Conservation (phyloP, 2,329 filamentous ascomycete genomes). For the Cladophialophora bantiana region DNA sequence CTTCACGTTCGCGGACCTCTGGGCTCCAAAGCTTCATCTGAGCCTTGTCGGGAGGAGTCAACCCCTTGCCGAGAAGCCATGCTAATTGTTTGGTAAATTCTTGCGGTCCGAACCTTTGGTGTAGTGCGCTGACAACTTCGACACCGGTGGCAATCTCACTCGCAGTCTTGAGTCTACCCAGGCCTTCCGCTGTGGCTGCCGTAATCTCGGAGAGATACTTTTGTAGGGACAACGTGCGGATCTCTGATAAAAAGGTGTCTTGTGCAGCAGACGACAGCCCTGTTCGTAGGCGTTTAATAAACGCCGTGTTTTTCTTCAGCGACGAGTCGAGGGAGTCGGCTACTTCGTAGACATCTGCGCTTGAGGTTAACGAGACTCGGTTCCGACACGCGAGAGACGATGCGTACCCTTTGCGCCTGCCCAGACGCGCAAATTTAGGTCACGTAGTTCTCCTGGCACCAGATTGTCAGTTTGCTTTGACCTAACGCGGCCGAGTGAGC, state of each 20-base stretch:
- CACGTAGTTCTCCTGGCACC: conserved; percentile 81
- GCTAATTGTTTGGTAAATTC: conserved; percentile 92
- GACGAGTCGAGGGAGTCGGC: conserved; percentile 87
- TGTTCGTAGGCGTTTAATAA: conserved; percentile 94
- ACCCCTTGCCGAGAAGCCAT: conserved; percentile 88
- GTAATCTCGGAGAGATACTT: conserved; percentile 98
- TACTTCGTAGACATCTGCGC: conserved; percentile 76
- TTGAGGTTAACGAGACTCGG: conserved; percentile 4
- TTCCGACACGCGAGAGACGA: conserved; percentile 4
- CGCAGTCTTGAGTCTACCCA: conserved; percentile 88
- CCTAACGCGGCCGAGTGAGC: conserved; percentile 26
- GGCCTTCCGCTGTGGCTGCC: conserved; percentile 91
- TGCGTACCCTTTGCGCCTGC: conserved; percentile 78
- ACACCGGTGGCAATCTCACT: conserved; percentile 92
- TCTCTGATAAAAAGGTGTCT: conserved; percentile 85
- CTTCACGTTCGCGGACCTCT: conserved; percentile 90
- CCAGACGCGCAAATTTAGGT: conserved; percentile 88
- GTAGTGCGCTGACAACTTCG: conserved; percentile 91
- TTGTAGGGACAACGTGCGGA: conserved; percentile 86
- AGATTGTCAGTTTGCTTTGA: conserved; percentile 23
- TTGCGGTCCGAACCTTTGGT: conserved; percentile 87
- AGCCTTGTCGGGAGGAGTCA: conserved; percentile 88
- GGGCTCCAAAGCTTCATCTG: conserved; percentile 77
- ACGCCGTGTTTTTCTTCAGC: conserved; percentile 96
- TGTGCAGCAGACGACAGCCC: conserved; percentile 81